Percentiles rank a stretch among this genome's conserved stretches.
Evolutionary conservation across 345 rosid genomes (phyloP).

Genomic region (Populus tremula): DNA sequence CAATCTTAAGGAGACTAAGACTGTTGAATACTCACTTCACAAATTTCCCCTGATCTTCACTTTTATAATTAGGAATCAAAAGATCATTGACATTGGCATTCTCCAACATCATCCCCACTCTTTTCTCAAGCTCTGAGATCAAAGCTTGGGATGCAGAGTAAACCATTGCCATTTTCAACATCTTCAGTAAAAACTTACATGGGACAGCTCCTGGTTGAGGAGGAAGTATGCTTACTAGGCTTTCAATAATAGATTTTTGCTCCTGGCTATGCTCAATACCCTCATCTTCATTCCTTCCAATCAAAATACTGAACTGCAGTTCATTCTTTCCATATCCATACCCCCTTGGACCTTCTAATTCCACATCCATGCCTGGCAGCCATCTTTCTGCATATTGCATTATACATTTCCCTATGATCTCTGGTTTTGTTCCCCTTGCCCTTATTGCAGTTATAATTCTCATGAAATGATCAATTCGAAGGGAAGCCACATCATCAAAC

Average conservation of each 20-base stretch:
- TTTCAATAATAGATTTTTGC: constrained; percentile 58
- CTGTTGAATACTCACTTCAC: constrained; percentile 42
- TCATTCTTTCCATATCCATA: constrained; percentile 58
- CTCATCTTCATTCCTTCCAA: constrained; percentile 36
- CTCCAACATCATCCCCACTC: constrained; percentile 57
- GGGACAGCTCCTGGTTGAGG: constrained; percentile 57
- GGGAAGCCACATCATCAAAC: constrained; percentile 51
- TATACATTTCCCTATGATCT: constrained; percentile 54
- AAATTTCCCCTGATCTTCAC: constrained; percentile 46
- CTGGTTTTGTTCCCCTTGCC: constrained; percentile 56
- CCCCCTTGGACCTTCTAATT: constrained; percentile 56
- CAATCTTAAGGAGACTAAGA: constrained; percentile 9
- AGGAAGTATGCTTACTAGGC: constrained; percentile 68
- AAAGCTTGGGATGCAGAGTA: constrained; percentile 71
- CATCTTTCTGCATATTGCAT: constrained; percentile 57
- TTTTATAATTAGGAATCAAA: constrained; percentile 65
- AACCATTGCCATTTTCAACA: constrained; percentile 66
- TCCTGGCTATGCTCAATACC: constrained; percentile 41
- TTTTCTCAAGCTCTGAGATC: constrained; percentile 74
- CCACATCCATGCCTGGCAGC: constrained; percentile 51
- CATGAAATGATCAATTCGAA: constrained; percentile 63
- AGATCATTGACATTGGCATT: constrained; percentile 69
- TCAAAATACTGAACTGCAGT: constrained; percentile 50
- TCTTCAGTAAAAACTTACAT: constrained; percentile 64
- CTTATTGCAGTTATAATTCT: constrained; percentile 59